These are phyloP conservation scores for Aspergillus quadrilineatus DNA, from an alignment of 2,329 filamentous ascomycete genomes.

Conservation along the genomic window DNA sequence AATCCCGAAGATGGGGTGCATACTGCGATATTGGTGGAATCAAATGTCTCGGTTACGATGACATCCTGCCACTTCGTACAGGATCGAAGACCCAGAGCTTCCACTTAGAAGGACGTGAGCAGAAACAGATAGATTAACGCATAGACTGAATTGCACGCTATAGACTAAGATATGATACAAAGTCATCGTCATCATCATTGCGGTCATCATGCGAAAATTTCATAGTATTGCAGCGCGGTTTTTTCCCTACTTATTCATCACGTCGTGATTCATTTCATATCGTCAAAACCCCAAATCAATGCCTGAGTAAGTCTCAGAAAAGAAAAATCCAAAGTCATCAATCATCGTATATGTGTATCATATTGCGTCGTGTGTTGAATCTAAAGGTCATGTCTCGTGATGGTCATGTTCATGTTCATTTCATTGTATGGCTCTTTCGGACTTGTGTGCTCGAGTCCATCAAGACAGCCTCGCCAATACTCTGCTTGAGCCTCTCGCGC, in stretches of 20 bases:
- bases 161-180: constrained; percentile 12
- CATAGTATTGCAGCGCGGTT: not conserved
- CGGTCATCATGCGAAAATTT: not conserved
- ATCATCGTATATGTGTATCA: constrained; percentile 5
- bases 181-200: constrained; percentile 7
- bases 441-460: constrained; percentile 23
- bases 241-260: not conserved
- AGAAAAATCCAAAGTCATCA: not conserved
- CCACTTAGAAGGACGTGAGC: not conserved
- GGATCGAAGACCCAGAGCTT: not conserved
- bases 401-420: constrained; percentile 13
- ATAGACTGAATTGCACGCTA: not conserved
- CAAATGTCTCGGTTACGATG: too few species aligned
- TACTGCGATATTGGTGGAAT: too few species aligned
- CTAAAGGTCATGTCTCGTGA: constrained; percentile 16
- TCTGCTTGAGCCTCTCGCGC: constrained; percentile 54
- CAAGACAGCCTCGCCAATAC: constrained; percentile 42
- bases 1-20: too few species aligned
- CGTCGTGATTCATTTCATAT: constrained; percentile 1
- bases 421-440: constrained; percentile 3
- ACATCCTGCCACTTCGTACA: too few species aligned
- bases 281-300: not conserved
- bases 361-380: constrained; percentile 2
- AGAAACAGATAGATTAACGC: not conserved
- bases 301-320: not conserved